Conservation (phyloP, 306 rosid genomes). For the Quercus alba region DNA sequence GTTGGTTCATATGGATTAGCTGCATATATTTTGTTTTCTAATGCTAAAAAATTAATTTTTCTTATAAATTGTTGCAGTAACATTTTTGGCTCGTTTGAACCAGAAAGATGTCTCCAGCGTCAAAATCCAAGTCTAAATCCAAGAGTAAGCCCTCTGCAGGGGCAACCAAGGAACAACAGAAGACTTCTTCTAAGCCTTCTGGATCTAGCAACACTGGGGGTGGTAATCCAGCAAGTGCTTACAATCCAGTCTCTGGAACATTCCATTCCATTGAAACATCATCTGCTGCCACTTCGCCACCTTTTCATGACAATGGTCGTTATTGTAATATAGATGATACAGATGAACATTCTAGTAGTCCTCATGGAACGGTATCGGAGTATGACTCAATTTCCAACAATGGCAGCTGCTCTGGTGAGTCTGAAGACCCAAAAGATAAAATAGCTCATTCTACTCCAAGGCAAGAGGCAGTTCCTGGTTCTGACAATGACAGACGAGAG, state of each 20-base stretch:
- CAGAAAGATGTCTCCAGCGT: conserved; percentile 63
- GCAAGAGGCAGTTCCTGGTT: conserved; percentile 61
- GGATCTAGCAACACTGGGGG: conserved; percentile 44
- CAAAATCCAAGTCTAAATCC: conserved; percentile 68
- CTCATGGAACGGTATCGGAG: conserved; percentile 48
- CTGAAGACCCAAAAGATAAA: conserved; percentile 76
- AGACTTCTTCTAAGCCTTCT: conserved; percentile 45
- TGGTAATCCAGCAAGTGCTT: conserved; percentile 50
- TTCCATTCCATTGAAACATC: conserved; percentile 61
- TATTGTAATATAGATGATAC: conserved; percentile 57
- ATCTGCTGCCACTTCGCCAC: conserved; percentile 39
- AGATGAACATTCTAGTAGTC: conserved; percentile 63
- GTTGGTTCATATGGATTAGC: background rate
- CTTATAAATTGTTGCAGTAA: background rate
- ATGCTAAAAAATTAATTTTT: background rate
- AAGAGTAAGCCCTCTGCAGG: conserved; percentile 40
- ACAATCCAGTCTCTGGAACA: conserved; percentile 65
- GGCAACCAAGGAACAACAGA: conserved; percentile 55
- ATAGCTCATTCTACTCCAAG: conserved; percentile 35
- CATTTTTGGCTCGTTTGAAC: background rate
- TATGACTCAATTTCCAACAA: conserved; percentile 80
- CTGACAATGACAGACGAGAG: conserved; percentile 75
- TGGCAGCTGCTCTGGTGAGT: conserved; percentile 89
- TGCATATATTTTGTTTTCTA: background rate
- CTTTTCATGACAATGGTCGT: conserved; percentile 43